Evolutionary conservation across 2,329 filamentous ascomycete species (phyloP).

Genomic region (Stemphylium vesicarium): DNA sequence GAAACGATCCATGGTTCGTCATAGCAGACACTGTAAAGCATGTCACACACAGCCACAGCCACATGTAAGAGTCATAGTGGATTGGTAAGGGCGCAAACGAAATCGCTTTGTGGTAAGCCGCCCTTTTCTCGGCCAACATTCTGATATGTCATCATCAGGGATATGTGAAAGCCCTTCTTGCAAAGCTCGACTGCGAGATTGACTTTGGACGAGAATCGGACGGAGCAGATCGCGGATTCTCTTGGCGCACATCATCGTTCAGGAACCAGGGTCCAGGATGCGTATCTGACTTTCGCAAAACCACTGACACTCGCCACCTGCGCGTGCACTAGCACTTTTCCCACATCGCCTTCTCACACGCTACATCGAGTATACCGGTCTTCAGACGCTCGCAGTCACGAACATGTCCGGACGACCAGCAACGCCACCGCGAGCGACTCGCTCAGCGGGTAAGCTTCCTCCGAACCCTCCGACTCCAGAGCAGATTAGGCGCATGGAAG

Average conservation of each 20-base stretch:
- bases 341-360: neutral
- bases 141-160: neutral
- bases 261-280: slow-evolving; percentile 32
- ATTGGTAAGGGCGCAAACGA: slow-evolving; percentile 41
- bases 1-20: slow-evolving; percentile 1
- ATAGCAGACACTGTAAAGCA: slow-evolving; percentile 18
- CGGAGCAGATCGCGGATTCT: slow-evolving; percentile 21
- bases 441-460: slow-evolving; percentile 50
- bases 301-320: slow-evolving; percentile 22
- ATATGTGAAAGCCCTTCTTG: neutral
- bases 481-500: slow-evolving; percentile 71
- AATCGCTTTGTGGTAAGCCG: slow-evolving; percentile 14
- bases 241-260: slow-evolving; percentile 43
- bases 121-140: slow-evolving; percentile 21
- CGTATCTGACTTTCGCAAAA: slow-evolving; percentile 4
- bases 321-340: slow-evolving; percentile 1
- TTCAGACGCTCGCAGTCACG: neutral
- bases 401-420: slow-evolving; percentile 52
- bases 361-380: neutral
- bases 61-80: slow-evolving; percentile 44
- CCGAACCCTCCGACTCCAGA: slow-evolving; percentile 63
- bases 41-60: slow-evolving; percentile 36
- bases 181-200: slow-evolving; percentile 11
- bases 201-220: slow-evolving; percentile 16
- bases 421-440: slow-evolving; percentile 55